Conservation (phyloP, 139 green algal species). For the Ettlia oleoabundans region DNA sequence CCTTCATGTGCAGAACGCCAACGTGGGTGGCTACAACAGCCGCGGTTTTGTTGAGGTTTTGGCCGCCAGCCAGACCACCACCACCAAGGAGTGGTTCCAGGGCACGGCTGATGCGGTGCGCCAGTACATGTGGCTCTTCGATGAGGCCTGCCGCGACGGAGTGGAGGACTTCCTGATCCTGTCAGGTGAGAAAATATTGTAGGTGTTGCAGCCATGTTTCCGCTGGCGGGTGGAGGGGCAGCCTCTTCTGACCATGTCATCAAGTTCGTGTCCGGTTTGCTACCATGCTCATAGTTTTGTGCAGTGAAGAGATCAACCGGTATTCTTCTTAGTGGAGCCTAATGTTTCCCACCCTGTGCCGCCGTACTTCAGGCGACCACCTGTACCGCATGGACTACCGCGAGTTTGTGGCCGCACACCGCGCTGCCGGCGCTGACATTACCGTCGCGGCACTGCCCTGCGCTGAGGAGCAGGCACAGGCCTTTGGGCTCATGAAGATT, state of each 20-base stretch:
- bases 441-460: slow-evolving; percentile 97
- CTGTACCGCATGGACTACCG: slow-evolving; percentile 99
- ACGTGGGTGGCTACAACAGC: slow-evolving; percentile 84
- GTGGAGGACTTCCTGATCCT: slow-evolving; percentile 99
- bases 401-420: slow-evolving; percentile 94
- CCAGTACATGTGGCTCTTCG: slow-evolving; percentile 99
- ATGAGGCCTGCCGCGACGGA: slow-evolving; percentile 85
- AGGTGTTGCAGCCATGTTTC: background rate
- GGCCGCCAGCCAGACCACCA: slow-evolving; percentile 91
- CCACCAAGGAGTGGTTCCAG: slow-evolving; percentile 98
- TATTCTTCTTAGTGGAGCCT: background rate
- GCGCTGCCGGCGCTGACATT: slow-evolving; percentile 91
- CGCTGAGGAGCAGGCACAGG: slow-evolving; percentile 85
- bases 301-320: too few species aligned
- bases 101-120: slow-evolving; percentile 98
- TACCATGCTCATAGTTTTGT: too few species aligned
- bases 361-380: slow-evolving; percentile 86
- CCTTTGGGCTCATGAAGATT: slow-evolving; percentile 99
- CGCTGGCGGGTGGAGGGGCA: background rate
- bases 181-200: slow-evolving; percentile 80
- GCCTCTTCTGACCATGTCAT: background rate
- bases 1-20: slow-evolving; percentile 77
- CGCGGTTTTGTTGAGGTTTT: slow-evolving; percentile 99
- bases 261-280: background rate
- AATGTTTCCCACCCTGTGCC: background rate